A percentile compares a stretch with the other conserved stretches of the same genome.
Conservation (phyloP, 164 flowering plant genomes). For the Kingdonia uniflora region DNA sequence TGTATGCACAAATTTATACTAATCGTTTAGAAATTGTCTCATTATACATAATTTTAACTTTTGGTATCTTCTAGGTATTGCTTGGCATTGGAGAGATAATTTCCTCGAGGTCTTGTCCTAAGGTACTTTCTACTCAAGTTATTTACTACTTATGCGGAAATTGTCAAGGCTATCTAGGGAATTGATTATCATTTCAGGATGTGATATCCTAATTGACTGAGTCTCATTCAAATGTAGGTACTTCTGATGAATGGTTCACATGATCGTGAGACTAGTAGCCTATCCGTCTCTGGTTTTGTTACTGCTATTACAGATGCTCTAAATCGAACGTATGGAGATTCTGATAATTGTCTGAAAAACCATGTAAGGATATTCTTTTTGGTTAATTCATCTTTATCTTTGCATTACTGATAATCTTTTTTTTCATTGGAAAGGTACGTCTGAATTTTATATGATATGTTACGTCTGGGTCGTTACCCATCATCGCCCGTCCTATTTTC, state of each 20-base stretch:
- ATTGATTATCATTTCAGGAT: not conserved
- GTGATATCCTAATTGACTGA: not conserved
- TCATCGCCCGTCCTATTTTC: too few relatives aligned
- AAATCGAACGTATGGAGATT: constrained; percentile 72
- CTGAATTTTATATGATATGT: too few relatives aligned
- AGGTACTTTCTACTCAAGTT: constrained; percentile 36
- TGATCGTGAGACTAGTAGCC: constrained; percentile 81
- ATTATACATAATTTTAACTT: not conserved
- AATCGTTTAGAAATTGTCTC: too few relatives aligned
- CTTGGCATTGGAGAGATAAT: constrained; percentile 83
- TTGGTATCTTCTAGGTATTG: constrained; percentile 42
- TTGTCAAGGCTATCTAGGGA: too few relatives aligned
- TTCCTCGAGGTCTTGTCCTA: constrained; percentile 70
- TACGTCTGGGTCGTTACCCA: too few relatives aligned
- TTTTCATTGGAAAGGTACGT: too few relatives aligned
- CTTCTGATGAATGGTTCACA: constrained; percentile 80
- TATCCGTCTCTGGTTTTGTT: constrained; percentile 74
- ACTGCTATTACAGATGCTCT: constrained; percentile 91
- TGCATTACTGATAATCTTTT: too few relatives aligned
- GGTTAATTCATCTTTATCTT: too few relatives aligned
- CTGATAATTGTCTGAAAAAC: constrained; percentile 49
- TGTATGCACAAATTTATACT: too few relatives aligned
- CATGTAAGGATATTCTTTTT: constrained; percentile 35
- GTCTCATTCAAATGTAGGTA: constrained; percentile 33
- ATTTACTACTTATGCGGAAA: not conserved